These are phyloP conservation scores for Juncus effusus DNA, from an alignment of 176 grass and related monocot species.

Conservation along the genomic window DNA sequence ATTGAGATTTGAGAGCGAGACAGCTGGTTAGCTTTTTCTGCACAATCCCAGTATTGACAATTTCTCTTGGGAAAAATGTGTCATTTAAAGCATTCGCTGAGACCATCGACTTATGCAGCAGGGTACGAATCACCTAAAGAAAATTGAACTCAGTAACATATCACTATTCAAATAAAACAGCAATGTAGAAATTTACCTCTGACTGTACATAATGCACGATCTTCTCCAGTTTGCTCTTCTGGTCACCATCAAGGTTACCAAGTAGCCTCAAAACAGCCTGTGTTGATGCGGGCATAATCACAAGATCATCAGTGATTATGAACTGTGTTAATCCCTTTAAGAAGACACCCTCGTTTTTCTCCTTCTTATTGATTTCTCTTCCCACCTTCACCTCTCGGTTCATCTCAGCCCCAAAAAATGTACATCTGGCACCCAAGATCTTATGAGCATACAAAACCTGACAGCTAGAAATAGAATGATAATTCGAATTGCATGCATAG, in stretches of 20 bases:
- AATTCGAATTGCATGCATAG: too few species aligned
- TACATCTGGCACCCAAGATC: too few species aligned
- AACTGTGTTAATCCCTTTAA: neutral
- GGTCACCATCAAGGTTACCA: neutral
- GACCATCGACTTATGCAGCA: slow-evolving; percentile 15
- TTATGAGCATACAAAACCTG: too few species aligned
- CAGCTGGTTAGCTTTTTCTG: neutral
- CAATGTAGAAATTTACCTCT: neutral
- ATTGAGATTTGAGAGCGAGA: neutral
- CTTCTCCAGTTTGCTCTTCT: neutral
- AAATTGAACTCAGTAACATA: neutral
- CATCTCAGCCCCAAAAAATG: too few species aligned
- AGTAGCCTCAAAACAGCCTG: slow-evolving; percentile 4
- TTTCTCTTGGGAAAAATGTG: slow-evolving; percentile 4
- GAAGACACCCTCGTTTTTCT: neutral
- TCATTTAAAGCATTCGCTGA: slow-evolving; percentile 11
- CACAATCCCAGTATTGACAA: neutral
- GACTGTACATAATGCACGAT: neutral
- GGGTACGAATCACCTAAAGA: slow-evolving; percentile 13
- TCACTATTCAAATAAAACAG: neutral
- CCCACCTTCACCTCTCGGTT: too few species aligned
- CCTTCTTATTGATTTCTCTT: too few species aligned
- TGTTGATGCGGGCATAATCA: neutral
- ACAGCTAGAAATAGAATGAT: too few species aligned
- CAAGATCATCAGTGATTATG: slow-evolving; percentile 12